phyloP scores from a whole-genome alignment of 257 asterid species.

The Solanum lycopersicoides region DNA sequence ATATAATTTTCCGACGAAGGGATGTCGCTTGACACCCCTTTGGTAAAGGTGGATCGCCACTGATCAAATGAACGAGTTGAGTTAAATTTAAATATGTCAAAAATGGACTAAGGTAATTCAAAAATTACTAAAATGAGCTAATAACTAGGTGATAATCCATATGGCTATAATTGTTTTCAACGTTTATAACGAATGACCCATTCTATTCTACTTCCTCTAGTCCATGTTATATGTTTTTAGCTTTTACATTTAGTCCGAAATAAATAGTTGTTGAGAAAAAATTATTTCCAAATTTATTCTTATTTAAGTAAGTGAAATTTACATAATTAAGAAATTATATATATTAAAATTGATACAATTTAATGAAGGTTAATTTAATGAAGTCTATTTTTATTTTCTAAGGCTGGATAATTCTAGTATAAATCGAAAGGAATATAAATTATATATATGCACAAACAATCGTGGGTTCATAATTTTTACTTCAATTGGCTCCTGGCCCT shows the following conservation, averaged over 20 bases:
- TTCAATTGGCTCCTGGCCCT: not conserved
- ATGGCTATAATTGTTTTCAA: not conserved
- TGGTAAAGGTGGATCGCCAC: no score
- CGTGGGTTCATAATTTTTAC: not conserved
- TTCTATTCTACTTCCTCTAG: not conserved
- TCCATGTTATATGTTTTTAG: not conserved
- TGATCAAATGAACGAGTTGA: not conserved
- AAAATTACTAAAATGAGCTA: not conserved
- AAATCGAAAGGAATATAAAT: not conserved
- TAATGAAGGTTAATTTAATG: not conserved
- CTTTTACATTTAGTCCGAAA: not conserved
- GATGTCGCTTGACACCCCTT: no score
- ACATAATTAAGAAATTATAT: not conserved
- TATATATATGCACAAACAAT: not conserved
- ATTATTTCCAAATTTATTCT: not conserved
- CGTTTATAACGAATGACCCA: not conserved
- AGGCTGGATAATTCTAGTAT: not conserved
- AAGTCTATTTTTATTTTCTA: not conserved
- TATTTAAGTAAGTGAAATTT: not conserved
- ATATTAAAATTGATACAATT: not conserved
- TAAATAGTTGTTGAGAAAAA: not conserved
- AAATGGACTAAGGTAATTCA: not conserved
- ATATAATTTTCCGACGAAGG: no score
- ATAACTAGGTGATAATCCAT: not conserved
- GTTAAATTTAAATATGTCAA: not conserved